Conservation (phyloP, 1,284 basidiomycete genomes). For the Exobasidium cylindrosporum region DNA sequence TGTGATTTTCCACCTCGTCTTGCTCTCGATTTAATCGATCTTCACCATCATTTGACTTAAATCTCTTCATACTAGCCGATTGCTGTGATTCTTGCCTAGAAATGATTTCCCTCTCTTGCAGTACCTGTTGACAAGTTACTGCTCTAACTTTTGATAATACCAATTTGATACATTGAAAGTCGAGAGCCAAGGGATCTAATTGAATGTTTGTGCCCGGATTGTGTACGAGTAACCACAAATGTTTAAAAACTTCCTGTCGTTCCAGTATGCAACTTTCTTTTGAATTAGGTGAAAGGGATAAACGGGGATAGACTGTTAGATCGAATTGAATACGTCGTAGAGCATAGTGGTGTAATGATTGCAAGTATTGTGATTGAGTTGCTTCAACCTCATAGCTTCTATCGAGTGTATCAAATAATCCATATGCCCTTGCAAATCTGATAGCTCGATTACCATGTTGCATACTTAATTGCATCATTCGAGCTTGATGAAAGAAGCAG, state of each 20-base stretch:
- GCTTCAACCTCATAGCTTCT: background rate
- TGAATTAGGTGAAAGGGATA: background rate
- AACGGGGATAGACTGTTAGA: background rate
- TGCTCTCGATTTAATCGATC: background rate
- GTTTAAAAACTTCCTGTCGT: background rate
- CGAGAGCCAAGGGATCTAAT: background rate
- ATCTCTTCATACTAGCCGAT: background rate
- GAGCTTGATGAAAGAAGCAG: constrained; percentile 9
- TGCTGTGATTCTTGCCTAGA: background rate
- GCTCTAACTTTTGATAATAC: background rate
- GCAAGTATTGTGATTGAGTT: background rate
- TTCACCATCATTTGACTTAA: background rate
- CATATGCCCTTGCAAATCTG: background rate
- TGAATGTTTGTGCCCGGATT: background rate
- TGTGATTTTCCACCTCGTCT: background rate
- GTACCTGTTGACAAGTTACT: background rate
- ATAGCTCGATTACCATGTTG: background rate
- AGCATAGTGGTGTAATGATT: background rate
- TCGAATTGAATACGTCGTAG: constrained; percentile 7
- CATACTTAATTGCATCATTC: background rate
- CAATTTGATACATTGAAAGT: constrained; percentile 7
- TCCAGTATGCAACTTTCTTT: background rate
- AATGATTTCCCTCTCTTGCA: background rate
- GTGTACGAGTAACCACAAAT: background rate
- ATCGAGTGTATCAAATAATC: background rate